These are phyloP conservation scores for Gracilaria domingensis DNA, from an alignment of 23 red algal species.

Conservation along the genomic window DNA sequence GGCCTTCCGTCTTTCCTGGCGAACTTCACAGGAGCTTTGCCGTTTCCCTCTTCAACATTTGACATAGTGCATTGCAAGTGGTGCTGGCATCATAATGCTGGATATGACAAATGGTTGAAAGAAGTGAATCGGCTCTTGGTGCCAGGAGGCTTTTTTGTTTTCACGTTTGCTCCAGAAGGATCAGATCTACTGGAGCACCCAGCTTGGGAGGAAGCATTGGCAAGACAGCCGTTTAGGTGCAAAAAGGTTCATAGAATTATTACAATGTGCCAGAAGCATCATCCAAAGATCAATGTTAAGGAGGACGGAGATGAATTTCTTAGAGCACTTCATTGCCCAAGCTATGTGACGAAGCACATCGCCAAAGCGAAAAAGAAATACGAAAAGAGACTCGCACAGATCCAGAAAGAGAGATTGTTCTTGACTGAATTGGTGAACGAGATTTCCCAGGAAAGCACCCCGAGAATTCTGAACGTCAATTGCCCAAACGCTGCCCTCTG, in stretches of 20 bases:
- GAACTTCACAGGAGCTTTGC: constrained; percentile 42
- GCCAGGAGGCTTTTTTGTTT: constrained; percentile 47
- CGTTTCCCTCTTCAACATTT: constrained; percentile 33
- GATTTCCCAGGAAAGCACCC: background rate
- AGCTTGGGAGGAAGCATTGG: constrained; percentile 23
- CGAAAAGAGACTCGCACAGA: background rate
- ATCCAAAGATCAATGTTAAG: background rate
- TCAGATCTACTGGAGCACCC: constrained; percentile 4
- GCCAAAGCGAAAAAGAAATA: background rate
- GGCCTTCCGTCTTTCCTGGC: constrained; percentile 43
- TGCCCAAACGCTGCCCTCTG: constrained; percentile 5
- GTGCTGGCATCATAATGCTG: constrained; percentile 52
- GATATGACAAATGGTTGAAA: constrained; percentile 31
- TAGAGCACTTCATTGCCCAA: constrained; percentile 12
- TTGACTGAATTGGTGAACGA: background rate
- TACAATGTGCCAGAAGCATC: constrained; percentile 36
- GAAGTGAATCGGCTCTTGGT: constrained; percentile 37
- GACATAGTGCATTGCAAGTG: constrained; percentile 62
- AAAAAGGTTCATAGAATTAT: constrained; percentile 40
- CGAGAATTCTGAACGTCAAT: constrained; percentile 21
- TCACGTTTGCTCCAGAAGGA: constrained; percentile 36
- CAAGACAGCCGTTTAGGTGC: constrained; percentile 24
- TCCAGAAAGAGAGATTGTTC: background rate
- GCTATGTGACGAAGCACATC: background rate
- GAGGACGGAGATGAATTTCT: background rate